Base-by-base conservation (phyloP, 1,284 basidiomycete genomes). In the Amylostereum areolatum region DNA sequence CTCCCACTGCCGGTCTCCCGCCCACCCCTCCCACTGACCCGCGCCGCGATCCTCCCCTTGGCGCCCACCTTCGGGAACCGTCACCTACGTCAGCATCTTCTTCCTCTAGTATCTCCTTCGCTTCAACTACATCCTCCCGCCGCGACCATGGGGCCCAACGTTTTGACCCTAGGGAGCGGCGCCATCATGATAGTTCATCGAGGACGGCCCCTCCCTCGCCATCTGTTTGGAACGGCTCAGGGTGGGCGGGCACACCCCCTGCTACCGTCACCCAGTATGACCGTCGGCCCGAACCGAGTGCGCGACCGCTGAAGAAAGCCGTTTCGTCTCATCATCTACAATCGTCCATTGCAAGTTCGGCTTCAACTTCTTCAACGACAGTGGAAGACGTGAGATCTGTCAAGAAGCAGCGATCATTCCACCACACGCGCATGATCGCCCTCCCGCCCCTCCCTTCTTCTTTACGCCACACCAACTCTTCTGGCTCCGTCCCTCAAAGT, bases 301-400 rank as follows among this genome's bases (percentile, higher is more conserved):
- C 67, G 45, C 72, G 70, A 35, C 67, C 69, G 6, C 63, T 82
- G 42, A 81, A 75, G 65, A 83, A 81, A 60, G 74, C 75, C 8
- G 51, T 74, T 10, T 85, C 82, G 10, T 77, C 82, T 47, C 74
- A 77, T 57, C 78, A 74, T 45, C 64, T 83, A 11, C 61, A 62
- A 29, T 46, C 53, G 18, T 65, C 64, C 8, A 52, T 50, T 3
- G 52, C 55, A 24, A 63, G 59, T 48, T 25, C 52, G 28, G 48
- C 49, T 5, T 59, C 63, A 3, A 33, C 48, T 7, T 45, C 47
- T 27, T 32, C 52, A 2, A 35, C 50, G 31, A 29, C 31, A 31
- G 40, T 45, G 32, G 42, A 66, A 61, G 56, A 54, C 47, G 27
- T 58, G 57, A 52, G 63, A 57, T 6, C 42, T n/a, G 31, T 57